Evolutionary conservation across 1,284 basidiomycete species (phyloP).

Genomic region (Papiliotrema terrestris): DNA sequence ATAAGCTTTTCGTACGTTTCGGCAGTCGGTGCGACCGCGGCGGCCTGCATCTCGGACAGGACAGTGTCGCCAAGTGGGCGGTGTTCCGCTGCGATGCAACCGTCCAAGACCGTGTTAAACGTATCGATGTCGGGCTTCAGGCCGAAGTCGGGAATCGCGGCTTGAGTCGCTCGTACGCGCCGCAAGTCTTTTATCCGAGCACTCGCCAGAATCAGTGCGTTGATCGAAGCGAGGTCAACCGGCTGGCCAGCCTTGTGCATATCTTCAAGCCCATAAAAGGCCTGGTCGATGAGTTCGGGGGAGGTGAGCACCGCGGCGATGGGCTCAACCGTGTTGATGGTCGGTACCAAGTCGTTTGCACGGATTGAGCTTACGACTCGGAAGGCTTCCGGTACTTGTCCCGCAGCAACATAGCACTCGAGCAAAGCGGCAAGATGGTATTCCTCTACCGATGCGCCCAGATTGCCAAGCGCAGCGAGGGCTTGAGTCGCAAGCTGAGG

Average conservation of each 20-base stretch:
- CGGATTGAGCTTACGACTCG: constrained; percentile 34
- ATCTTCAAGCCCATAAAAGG: constrained; percentile 64
- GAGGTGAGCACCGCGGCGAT: constrained; percentile 56
- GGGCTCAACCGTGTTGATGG: constrained; percentile 31
- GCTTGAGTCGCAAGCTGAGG: constrained; percentile 65
- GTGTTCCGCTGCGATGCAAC: constrained; percentile 53
- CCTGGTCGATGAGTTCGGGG: constrained; percentile 60
- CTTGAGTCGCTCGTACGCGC: constrained; percentile 72
- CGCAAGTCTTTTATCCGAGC: constrained; percentile 64
- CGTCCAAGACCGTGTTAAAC: constrained; percentile 66
- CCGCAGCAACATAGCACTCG: constrained; percentile 42
- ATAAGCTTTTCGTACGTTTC: constrained; percentile 66
- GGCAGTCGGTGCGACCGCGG: constrained; percentile 54
- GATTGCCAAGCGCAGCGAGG: constrained; percentile 56
- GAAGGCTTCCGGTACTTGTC: constrained; percentile 41
- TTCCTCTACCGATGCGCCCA: constrained; percentile 59
- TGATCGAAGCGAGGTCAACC: constrained; percentile 61
- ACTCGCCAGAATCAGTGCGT: constrained; percentile 64
- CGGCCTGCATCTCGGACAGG: constrained; percentile 31
- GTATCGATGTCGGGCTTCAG: constrained; percentile 61
- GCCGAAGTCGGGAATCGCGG: constrained; percentile 58
- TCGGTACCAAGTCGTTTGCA: constrained; percentile 27
- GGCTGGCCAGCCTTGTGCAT: constrained; percentile 56
- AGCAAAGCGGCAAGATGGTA: constrained; percentile 46
- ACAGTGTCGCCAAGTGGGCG: constrained; percentile 38